Evolutionary conservation across 2,329 filamentous ascomycete species (phyloP).

Genomic region (Coniochaeta sp.): DNA sequence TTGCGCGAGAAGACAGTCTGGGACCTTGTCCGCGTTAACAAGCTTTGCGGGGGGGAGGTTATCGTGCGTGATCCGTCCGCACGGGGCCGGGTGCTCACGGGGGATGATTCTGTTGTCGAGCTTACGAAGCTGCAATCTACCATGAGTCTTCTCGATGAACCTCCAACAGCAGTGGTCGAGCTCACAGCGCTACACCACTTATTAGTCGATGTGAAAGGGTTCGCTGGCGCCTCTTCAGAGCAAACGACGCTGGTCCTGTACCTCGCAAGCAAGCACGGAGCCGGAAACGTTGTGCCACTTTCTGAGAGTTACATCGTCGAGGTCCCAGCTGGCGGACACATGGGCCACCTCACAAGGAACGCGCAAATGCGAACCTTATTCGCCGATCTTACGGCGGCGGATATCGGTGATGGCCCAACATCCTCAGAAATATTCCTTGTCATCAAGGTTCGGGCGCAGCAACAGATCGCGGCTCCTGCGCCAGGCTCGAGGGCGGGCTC

Average conservation of each 20-base stretch:
- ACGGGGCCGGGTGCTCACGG: constrained; percentile 78
- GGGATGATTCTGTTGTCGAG: constrained; percentile 87
- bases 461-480: constrained; percentile 39
- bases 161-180: constrained; percentile 62
- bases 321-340: constrained; percentile 65
- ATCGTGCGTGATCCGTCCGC: constrained; percentile 87
- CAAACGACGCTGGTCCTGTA: constrained; percentile 71
- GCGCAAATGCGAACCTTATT: constrained; percentile 79
- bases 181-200: constrained; percentile 71
- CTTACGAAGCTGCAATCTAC: constrained; percentile 86
- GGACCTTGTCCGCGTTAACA: constrained; percentile 91
- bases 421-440: constrained; percentile 74
- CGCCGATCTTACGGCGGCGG: constrained; percentile 72
- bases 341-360: constrained; percentile 57
- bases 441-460: constrained; percentile 64
- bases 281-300: constrained; percentile 56
- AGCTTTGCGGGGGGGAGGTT: constrained; percentile 85
- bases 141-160: constrained; percentile 87
- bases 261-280: constrained; percentile 64
- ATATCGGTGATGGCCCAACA: constrained; percentile 56
- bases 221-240: constrained; percentile 70
- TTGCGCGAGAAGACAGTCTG: constrained; percentile 88
- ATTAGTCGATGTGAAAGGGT: constrained; percentile 75
- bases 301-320: constrained; percentile 81
- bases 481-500: constrained; percentile 46